phyloP scores from a whole-genome alignment of 352 stramenopile species.

The Phytophthora sansomeana region DNA sequence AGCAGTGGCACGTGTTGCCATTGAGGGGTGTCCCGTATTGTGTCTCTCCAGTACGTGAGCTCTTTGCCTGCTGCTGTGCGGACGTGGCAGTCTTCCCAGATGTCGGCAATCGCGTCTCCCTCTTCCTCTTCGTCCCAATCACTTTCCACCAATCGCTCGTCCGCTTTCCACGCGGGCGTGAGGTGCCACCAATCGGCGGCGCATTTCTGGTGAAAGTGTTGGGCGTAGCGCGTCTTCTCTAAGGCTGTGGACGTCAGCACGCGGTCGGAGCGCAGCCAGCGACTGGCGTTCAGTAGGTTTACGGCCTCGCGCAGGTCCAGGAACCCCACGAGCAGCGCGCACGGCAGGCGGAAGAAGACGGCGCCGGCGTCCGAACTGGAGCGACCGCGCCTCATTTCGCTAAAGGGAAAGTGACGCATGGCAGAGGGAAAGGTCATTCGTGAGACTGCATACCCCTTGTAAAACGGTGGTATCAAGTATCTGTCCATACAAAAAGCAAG shows the following conservation, averaged over 20 bases:
- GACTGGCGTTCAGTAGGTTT: conserved; percentile 56
- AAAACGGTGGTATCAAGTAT: not conserved
- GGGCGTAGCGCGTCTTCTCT: conserved; percentile 54
- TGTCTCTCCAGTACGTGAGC: conserved; percentile 50
- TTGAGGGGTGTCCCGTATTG: conserved; percentile 49
- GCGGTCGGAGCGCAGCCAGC: conserved; percentile 46
- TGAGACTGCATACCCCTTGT: not conserved
- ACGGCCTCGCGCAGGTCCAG: conserved; percentile 56
- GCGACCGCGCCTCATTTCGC: conserved; percentile 26
- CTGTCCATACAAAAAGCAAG: not conserved
- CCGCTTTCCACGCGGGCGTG: conserved; percentile 49
- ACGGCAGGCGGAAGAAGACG: conserved; percentile 51
- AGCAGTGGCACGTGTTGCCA: conserved; percentile 60
- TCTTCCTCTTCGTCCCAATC: conserved; percentile 60
- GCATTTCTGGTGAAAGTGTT: conserved; percentile 65
- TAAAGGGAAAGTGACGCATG: conserved; percentile 8
- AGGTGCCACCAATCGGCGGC: conserved; percentile 65
- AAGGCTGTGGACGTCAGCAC: conserved; percentile 54
- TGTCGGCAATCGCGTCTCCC: conserved; percentile 11
- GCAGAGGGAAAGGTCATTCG: conserved; percentile 11
- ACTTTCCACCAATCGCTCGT: conserved; percentile 41
- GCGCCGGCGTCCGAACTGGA: conserved; percentile 3
- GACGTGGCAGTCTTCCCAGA: conserved; percentile 57
- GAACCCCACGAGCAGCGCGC: conserved; percentile 52
- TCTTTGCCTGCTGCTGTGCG: conserved; percentile 31